phyloP scores from a whole-genome alignment of 2,329 filamentous ascomycete genomes.

The Aspergillus hortae region DNA sequence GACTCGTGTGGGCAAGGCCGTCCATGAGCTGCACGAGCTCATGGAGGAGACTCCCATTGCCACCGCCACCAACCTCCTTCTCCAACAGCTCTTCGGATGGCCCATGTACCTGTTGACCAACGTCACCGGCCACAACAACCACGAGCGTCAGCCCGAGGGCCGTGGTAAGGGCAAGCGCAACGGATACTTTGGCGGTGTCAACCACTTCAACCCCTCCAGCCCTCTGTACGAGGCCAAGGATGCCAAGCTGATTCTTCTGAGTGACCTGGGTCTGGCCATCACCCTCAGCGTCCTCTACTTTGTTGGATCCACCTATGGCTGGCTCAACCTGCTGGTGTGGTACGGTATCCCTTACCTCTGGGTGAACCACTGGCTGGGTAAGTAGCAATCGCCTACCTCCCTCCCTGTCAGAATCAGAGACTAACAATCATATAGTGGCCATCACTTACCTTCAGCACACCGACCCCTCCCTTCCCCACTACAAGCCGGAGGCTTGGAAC shows the following conservation, averaged over 20 bases:
- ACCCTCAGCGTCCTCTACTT: slow-evolving; percentile 60
- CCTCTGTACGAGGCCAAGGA: slow-evolving; percentile 91
- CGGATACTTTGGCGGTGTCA: slow-evolving; percentile 74
- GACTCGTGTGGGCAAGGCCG: slow-evolving; percentile 66
- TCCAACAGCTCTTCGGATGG: slow-evolving; percentile 91
- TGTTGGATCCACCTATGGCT: slow-evolving; percentile 75
- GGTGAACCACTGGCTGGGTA: slow-evolving; percentile 99
- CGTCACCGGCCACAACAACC: slow-evolving; percentile 93
- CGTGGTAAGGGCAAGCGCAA: slow-evolving; percentile 91
- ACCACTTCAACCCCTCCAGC: slow-evolving; percentile 88
- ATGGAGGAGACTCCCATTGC: slow-evolving; percentile 90
- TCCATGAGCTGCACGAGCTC: slow-evolving; percentile 82
- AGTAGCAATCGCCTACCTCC: slow-evolving; percentile 39
- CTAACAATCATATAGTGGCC: slow-evolving; percentile 59
- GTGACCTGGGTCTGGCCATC: slow-evolving; percentile 75
- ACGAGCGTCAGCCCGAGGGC: slow-evolving; percentile 85
- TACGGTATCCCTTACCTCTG: slow-evolving; percentile 93
- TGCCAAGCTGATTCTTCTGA: slow-evolving; percentile 78
- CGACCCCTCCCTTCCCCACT: slow-evolving; percentile 90
- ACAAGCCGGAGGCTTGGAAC: slow-evolving; percentile 81
- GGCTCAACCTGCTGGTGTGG: slow-evolving; percentile 85
- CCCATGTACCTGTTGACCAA: slow-evolving; percentile 87
- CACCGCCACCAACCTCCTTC: slow-evolving; percentile 69
- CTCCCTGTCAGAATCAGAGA: slow-evolving; percentile 5
- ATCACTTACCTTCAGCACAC: slow-evolving; percentile 98